Evolutionary conservation across 108 stramenopile species (phyloP).

Genomic region (Chaetoceros muelleri): DNA sequence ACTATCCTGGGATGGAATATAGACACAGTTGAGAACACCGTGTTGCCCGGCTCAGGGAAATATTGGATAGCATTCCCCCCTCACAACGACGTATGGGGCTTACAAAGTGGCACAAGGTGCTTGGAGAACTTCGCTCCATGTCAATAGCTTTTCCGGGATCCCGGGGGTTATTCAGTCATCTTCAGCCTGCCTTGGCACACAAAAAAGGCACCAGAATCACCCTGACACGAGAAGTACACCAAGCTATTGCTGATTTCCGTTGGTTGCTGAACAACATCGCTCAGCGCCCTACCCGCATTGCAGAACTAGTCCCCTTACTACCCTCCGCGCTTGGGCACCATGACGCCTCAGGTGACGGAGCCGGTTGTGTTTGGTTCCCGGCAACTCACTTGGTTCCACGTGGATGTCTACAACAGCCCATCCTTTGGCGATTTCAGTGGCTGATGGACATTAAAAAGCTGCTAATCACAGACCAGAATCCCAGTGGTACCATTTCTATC

Average conservation of each 20-base stretch:
- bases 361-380: constrained; percentile 32
- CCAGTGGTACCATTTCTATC: too few species aligned
- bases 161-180: too few species aligned
- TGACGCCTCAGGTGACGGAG: constrained; percentile 20
- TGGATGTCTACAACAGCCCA: not conserved
- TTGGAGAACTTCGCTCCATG: too few species aligned
- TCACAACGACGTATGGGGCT: not conserved
- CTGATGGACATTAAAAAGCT: not conserved
- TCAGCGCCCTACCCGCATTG: constrained; percentile 21
- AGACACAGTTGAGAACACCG: too few species aligned
- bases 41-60: not conserved
- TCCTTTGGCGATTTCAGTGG: not conserved
- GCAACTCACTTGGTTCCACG: not conserved
- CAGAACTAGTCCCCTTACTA: constrained; percentile 20
- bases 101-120: constrained; percentile 10
- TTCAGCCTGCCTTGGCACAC: constrained; percentile 2
- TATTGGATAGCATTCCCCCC: not conserved
- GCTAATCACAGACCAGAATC: too few species aligned
- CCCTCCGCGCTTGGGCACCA: constrained; percentile 14
- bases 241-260: constrained; percentile 15
- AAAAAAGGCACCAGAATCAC: not conserved
- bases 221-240: constrained; percentile 4
- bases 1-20: too few species aligned
- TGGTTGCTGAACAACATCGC: constrained; percentile 3
- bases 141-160: too few species aligned